Evolutionary conservation across 306 rosid genomes (phyloP).

Genomic region (Begonia peltatifolia): DNA sequence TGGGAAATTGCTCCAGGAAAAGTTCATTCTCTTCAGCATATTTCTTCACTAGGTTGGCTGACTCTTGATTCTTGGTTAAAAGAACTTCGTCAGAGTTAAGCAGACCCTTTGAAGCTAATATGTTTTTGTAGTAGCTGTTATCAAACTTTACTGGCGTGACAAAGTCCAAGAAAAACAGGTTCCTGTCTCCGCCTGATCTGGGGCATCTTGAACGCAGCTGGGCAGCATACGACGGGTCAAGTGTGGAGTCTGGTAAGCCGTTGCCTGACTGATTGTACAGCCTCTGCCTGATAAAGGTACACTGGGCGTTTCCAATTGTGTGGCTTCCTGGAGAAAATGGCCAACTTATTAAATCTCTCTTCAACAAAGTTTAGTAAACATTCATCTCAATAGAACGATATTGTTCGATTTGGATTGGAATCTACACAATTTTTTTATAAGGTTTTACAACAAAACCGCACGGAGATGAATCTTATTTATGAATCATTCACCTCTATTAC

Average conservation of each 20-base stretch:
- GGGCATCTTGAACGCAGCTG: constrained; percentile 46
- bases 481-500: too few relatives aligned
- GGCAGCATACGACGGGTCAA: constrained; percentile 43
- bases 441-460: too few relatives aligned
- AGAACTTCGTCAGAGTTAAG: constrained; percentile 71
- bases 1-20: constrained; percentile 66
- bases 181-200: constrained; percentile 73
- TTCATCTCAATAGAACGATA: too few relatives aligned
- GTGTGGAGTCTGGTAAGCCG: constrained; percentile 44
- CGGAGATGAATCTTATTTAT: too few relatives aligned
- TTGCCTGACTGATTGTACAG: constrained; percentile 83
- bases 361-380: too few relatives aligned
- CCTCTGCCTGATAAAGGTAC: constrained; percentile 83
- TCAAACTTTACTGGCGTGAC: constrained; percentile 64
- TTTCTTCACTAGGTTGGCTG: constrained; percentile 41
- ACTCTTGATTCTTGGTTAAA: constrained; percentile 31
- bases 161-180: constrained; percentile 51
- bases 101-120: constrained; percentile 63
- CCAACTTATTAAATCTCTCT: too few relatives aligned
- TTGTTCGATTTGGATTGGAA: too few relatives aligned
- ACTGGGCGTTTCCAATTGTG: constrained; percentile 62
- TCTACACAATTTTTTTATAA: too few relatives aligned
- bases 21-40: constrained; percentile 44
- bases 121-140: constrained; percentile 71
- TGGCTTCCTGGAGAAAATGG: constrained; percentile 50